Conservation (phyloP, 2,329 filamentous ascomycete species). For the Colletotrichum destructivum region DNA sequence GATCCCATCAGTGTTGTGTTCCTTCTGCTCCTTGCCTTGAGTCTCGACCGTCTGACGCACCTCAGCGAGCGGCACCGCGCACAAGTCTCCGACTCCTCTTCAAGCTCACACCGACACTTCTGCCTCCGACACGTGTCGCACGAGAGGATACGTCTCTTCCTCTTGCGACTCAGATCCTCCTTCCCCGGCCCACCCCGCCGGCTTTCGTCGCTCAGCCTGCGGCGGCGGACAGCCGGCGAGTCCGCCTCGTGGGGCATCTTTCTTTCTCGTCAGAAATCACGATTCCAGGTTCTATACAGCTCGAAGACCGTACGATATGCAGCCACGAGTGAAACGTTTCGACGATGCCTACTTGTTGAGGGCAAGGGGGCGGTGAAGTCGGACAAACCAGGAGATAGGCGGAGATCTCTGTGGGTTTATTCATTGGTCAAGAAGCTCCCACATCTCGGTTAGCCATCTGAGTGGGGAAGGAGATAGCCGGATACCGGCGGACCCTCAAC, state of each 20-base stretch:
- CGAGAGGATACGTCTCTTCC: slow-evolving; percentile 39
- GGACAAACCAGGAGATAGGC: slow-evolving; percentile 34
- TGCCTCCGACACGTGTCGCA: slow-evolving; percentile 42
- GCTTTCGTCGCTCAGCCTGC: slow-evolving; percentile 33
- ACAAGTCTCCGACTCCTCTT: slow-evolving; percentile 39
- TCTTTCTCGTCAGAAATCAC: background rate
- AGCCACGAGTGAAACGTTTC: background rate
- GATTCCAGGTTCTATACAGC: too few species aligned
- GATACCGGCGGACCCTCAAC: slow-evolving; percentile 25
- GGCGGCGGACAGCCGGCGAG: slow-evolving; percentile 12
- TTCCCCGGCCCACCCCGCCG: slow-evolving; percentile 17
- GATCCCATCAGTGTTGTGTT: background rate
- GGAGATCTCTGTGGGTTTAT: slow-evolving; percentile 13
- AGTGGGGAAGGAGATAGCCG: slow-evolving; percentile 28
- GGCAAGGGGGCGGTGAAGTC: slow-evolving; percentile 5
- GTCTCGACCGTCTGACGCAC: slow-evolving; percentile 12
- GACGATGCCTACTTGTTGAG: background rate
- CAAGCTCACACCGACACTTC: slow-evolving; percentile 40
- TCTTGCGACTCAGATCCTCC: slow-evolving; percentile 37
- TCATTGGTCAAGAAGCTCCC: background rate
- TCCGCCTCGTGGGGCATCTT: slow-evolving; percentile 12
- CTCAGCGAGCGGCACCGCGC: slow-evolving; percentile 39
- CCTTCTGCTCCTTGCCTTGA: background rate
- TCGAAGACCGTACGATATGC: background rate
- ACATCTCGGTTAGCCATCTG: background rate